Evolutionary conservation across 257 asterid species (phyloP).

Genomic region (Solanum appendiculatum): DNA sequence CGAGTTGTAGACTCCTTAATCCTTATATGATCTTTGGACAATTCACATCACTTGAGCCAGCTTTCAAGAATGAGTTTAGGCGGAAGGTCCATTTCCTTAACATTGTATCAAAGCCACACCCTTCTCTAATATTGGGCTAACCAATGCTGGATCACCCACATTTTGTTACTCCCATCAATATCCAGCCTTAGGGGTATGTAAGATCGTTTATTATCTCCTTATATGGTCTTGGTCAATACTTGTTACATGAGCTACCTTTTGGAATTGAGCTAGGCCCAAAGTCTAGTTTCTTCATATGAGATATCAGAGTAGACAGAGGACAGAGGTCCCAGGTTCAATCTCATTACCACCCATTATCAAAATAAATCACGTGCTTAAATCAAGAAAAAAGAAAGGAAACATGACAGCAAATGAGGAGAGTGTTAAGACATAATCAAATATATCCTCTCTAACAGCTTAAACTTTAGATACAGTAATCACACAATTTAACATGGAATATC

Average conservation of each 20-base stretch:
- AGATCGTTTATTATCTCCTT: background rate
- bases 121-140: background rate
- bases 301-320: background rate
- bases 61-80: background rate
- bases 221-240: background rate
- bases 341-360: background rate
- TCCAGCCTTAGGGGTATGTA: background rate
- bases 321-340: background rate
- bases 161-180: background rate
- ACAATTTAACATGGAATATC: background rate
- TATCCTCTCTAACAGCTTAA: background rate
- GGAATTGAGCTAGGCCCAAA: background rate
- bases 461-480: background rate
- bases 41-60: background rate
- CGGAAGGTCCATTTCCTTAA: background rate
- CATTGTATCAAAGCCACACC: background rate
- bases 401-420: background rate
- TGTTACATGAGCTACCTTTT: background rate
- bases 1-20: background rate
- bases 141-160: background rate
- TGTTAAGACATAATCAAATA: background rate
- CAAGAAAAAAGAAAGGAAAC: background rate
- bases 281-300: background rate
- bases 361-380: background rate
- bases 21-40: background rate